Base-by-base conservation (phyloP, 345 rosid species). In the Hypericum androsaemum region DNA sequence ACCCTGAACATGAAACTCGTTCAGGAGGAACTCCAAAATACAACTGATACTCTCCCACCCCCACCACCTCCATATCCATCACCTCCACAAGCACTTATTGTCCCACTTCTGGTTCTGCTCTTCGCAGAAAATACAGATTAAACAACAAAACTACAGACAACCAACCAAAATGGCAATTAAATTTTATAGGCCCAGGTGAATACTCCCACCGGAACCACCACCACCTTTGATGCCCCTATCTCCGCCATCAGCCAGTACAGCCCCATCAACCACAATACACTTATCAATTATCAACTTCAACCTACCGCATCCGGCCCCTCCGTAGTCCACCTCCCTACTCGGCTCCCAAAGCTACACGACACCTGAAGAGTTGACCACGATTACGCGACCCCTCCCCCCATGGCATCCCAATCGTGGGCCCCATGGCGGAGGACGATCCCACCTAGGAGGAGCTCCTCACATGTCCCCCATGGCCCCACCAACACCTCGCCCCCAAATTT, bases 311-410 rank as follows among this genome's bases (percentile, higher is more conserved):
- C 99, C 99, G 12, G 85, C 84, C 6, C 97, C 99, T 9, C 99
- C 97, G 39, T 82, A 94, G 57, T 86, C 80, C 57, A 76, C 66
- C 65, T 90, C 97, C 66, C 37, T 80, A 59, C 95, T 94, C 41
- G 72, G 56, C 99, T 94, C 49, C 97, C 99, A 62, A 70, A 82
- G 73, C 99, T 94, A 56, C 64, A 63, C 1, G 99, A 97, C 39
- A 15, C 57, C 59, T 83, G 77, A 73, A 94, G 60, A 12, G 77
- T 64, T 3, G 89, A 77, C 99, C 99, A 94, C 1, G 99, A 82
- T 56, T 94, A 88, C 0, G 96, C 88, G 63, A 88, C 99, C 54
- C 99, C 99, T 40, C 99, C 99, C 97, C 99, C n/a, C n/a, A n/a
- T n/a, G n/a, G n/a, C n/a, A n/a, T n/a, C n/a, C n/a, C n/a, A n/a